Conservation (phyloP, 1,284 basidiomycete genomes). For the Pterulicium gracile region DNA sequence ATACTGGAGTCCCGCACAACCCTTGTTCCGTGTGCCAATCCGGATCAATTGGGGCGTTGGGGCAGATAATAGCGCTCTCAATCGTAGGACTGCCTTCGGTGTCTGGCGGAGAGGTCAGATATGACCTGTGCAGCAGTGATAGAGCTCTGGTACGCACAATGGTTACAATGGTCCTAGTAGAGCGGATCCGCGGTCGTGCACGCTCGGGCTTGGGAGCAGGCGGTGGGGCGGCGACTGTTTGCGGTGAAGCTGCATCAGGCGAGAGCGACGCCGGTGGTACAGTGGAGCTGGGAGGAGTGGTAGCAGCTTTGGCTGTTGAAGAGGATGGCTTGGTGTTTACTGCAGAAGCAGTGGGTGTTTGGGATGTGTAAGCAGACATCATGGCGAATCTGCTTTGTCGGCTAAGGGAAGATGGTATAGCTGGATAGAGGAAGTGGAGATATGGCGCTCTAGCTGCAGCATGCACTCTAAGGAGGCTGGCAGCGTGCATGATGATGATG, state of each 20-base stretch:
- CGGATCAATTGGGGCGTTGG: constrained; percentile 90
- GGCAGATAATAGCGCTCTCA: constrained; percentile 60
- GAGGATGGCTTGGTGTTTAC: constrained; percentile 32
- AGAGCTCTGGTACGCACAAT: constrained; percentile 47
- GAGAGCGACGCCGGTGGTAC: constrained; percentile 24
- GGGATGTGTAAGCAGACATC: constrained; percentile 40
- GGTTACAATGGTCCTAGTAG: constrained; percentile 74
- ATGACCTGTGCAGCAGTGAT: neutral
- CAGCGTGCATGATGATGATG: neutral
- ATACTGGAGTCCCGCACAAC: constrained; percentile 97
- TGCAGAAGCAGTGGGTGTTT: constrained; percentile 31
- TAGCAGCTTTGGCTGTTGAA: constrained; percentile 14
- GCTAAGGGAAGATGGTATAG: neutral
- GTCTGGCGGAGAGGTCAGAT: constrained; percentile 41
- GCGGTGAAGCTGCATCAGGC: constrained; percentile 53
- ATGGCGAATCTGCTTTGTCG: constrained; percentile 30
- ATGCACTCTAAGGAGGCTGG: neutral
- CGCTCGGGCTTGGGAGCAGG: constrained; percentile 53
- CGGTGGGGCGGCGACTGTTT: constrained; percentile 60
- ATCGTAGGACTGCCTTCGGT: constrained; percentile 65
- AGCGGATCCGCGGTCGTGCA: constrained; percentile 53
- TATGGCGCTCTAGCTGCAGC: neutral
- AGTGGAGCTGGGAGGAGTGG: neutral
- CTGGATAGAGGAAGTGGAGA: neutral
- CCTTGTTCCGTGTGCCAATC: constrained; percentile 94